Percentiles rank a stretch among this genome's conserved stretches.
Evolutionary conservation across 306 rosid genomes (phyloP).

Genomic region (Fragaria nilgerrensis): DNA sequence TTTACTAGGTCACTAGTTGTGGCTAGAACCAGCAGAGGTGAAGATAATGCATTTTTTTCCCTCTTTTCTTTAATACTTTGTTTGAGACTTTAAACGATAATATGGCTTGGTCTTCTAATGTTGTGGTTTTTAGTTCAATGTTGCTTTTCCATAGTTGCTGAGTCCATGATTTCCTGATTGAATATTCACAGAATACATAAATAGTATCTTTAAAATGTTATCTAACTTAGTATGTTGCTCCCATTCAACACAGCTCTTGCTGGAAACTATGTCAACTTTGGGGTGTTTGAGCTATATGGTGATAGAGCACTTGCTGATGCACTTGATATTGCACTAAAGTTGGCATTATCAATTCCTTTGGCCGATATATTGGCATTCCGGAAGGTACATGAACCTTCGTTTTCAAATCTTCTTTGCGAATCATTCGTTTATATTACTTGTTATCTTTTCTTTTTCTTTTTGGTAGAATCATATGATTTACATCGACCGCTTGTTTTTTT

Average conservation of each 20-base stretch:
- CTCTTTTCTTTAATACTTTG: neutral
- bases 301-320: slow-evolving; percentile 93
- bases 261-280: slow-evolving; percentile 97
- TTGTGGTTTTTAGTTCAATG: neutral
- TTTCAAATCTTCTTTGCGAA: slow-evolving; percentile 5
- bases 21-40: neutral
- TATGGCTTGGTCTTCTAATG: neutral
- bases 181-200: neutral
- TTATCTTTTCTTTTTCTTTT: neutral
- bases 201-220: neutral
- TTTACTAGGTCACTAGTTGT: neutral
- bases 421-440: neutral
- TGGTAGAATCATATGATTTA: neutral
- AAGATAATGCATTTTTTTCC: neutral
- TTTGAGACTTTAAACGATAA: neutral
- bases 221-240: slow-evolving; percentile 24
- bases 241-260: slow-evolving; percentile 76
- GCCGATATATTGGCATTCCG: slow-evolving; percentile 93
- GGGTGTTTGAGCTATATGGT: slow-evolving; percentile 95
- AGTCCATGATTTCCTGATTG: neutral
- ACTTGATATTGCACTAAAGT: slow-evolving; percentile 82
- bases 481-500: neutral
- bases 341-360: slow-evolving; percentile 88
- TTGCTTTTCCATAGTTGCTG: neutral
- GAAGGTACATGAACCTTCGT: slow-evolving; percentile 54